phyloP scores from a whole-genome alignment of 2,329 filamentous ascomycete species.

The Onygena corvina region DNA sequence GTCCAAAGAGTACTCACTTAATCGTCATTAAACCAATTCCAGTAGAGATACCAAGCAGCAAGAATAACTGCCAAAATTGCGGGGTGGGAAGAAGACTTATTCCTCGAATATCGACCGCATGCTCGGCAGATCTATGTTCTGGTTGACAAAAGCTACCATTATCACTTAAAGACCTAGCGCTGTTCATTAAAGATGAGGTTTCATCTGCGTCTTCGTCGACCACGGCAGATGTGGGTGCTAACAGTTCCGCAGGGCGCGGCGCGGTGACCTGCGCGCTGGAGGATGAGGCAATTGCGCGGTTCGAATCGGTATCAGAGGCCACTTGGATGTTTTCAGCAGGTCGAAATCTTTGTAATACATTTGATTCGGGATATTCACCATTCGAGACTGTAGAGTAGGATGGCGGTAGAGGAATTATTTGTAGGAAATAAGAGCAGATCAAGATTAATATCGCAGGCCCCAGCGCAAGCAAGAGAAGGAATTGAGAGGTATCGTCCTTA shows the following conservation, averaged over 20 bases:
- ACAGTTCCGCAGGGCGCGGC: slow-evolving; percentile 16
- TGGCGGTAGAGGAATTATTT: slow-evolving; percentile 51
- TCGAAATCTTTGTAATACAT: slow-evolving; percentile 25
- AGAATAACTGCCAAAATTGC: slow-evolving; percentile 86
- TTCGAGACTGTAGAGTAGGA: slow-evolving; percentile 34
- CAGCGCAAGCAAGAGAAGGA: slow-evolving; percentile 65
- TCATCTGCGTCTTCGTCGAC: slow-evolving; percentile 51
- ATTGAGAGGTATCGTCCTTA: slow-evolving; percentile 68
- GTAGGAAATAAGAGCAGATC: slow-evolving; percentile 71
- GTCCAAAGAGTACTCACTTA: slow-evolving; percentile 54
- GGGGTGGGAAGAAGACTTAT: slow-evolving; percentile 56
- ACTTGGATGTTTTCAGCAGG: slow-evolving; percentile 22
- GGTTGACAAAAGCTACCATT: slow-evolving; percentile 17
- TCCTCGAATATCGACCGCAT: slow-evolving; percentile 85
- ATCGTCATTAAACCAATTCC: slow-evolving; percentile 97
- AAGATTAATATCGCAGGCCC: slow-evolving; percentile 69
- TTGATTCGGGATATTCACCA: slow-evolving; percentile 24
- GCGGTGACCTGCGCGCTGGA: slow-evolving; percentile 16
- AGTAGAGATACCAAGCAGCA: slow-evolving; percentile 77
- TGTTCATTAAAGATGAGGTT: slow-evolving; percentile 68
- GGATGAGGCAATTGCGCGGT: slow-evolving; percentile 24
- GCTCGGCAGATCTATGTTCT: slow-evolving; percentile 44
- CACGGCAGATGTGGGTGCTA: slow-evolving; percentile 15
- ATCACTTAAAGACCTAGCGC: slow-evolving; percentile 37
- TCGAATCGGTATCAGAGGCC: slow-evolving; percentile 29